Evolutionary conservation across 116 monocot genomes (phyloP).

Genomic region (Papilionanthe hybrid): DNA sequence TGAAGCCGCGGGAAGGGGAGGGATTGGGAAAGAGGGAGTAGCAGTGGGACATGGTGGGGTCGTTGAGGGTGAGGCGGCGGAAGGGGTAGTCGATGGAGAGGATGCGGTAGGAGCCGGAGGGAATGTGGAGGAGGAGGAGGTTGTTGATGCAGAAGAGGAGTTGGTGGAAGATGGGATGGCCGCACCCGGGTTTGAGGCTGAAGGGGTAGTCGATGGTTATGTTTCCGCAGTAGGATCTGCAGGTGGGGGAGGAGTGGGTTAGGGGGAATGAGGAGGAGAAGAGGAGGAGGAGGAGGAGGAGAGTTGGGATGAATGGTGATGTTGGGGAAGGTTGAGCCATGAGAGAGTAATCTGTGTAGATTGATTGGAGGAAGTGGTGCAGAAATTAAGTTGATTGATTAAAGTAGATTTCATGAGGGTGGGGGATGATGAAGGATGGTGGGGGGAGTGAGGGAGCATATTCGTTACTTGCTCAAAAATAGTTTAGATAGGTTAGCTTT

Average conservation of each 20-base stretch:
- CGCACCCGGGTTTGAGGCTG: constrained; percentile 50
- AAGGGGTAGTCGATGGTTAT: constrained; percentile 82
- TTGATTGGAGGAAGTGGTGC: background rate
- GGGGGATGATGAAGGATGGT: background rate
- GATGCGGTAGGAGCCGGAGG: constrained; percentile 75
- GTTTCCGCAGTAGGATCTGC: constrained; percentile 80
- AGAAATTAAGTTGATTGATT: no score
- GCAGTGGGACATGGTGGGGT: constrained; percentile 88
- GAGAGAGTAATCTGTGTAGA: no score
- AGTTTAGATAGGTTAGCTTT: background rate
- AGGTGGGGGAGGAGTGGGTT: background rate
- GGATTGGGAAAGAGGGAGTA: constrained; percentile 38
- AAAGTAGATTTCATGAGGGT: background rate
- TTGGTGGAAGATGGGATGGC: constrained; percentile 60
- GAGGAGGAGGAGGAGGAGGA: background rate
- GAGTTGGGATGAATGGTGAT: background rate
- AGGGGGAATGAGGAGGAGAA: background rate
- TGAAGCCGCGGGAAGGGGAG: constrained; percentile 42
- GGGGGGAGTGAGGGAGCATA: background rate
- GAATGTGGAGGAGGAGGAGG: constrained; percentile 67
- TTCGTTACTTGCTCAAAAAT: background rate
- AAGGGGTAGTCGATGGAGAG: constrained; percentile 81
- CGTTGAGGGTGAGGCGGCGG: constrained; percentile 59
- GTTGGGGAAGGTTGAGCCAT: background rate
- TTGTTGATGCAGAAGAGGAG: constrained; percentile 93